Conservation (phyloP, 1,284 basidiomycete genomes). For the Ganoderma sinense region DNA sequence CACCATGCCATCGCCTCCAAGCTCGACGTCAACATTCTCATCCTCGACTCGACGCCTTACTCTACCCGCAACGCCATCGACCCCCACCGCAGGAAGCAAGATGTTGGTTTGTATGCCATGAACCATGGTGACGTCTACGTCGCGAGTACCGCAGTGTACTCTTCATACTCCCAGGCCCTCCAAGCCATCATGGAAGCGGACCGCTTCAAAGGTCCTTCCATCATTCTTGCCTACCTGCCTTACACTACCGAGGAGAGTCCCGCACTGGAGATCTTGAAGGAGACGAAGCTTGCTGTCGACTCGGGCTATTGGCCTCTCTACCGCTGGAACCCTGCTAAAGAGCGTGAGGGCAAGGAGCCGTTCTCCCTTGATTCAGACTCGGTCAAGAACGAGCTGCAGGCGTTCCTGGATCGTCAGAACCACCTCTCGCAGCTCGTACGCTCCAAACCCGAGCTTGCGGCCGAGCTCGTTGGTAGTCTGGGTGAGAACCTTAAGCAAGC, state of each 20-base stretch:
- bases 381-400: constrained; percentile 93
- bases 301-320: constrained; percentile 98
- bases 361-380: constrained; percentile 95
- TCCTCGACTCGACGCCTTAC: constrained; percentile 94
- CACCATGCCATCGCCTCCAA: constrained; percentile 94
- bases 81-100: constrained; percentile 85
- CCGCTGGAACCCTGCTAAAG: constrained; percentile 94
- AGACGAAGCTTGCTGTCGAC: constrained; percentile 97
- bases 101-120: constrained; percentile 97
- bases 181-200: constrained; percentile 95
- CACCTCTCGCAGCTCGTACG: constrained; percentile 93
- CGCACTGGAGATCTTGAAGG: constrained; percentile 91
- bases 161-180: constrained; percentile 94
- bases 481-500: constrained; percentile 88
- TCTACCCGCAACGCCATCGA: constrained; percentile 76
- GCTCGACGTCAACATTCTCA: constrained; percentile 93
- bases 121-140: constrained; percentile 98
- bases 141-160: constrained; percentile 94
- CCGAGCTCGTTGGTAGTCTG: constrained; percentile 86
- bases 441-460: constrained; percentile 81
- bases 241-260: constrained; percentile 81
- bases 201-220: constrained; percentile 87
- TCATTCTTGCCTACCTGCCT: constrained; percentile 95
- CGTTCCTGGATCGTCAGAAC: constrained; percentile 96
- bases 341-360: constrained; percentile 78